Conservation (phyloP, 2,329 filamentous ascomycete species). For the Penicillium olsonii region DNA sequence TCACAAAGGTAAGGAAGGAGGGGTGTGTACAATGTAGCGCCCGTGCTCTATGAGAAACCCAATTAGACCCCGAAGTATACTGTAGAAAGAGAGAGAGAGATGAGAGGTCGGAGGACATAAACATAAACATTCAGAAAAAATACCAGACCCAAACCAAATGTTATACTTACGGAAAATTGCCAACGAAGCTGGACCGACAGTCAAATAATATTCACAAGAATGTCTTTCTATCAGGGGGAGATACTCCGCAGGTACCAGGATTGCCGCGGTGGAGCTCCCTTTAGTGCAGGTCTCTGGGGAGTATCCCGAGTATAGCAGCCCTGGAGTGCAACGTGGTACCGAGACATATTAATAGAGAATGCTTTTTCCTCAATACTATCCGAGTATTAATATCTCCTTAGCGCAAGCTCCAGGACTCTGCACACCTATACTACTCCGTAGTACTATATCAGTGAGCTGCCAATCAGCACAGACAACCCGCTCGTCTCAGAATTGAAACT, state of each 20-base stretch:
- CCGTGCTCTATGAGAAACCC: background rate
- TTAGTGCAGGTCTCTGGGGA: conserved; percentile 1
- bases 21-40: conserved; percentile 2
- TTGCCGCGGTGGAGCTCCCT: conserved; percentile 6
- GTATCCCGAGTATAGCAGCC: background rate
- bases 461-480: conserved; percentile 6
- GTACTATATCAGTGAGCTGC: too few species aligned
- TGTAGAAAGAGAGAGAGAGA: background rate
- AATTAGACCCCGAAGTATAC: conserved; percentile 2
- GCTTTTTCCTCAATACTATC: background rate
- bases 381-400: background rate
- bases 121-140: background rate
- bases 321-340: background rate
- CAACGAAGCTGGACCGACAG: conserved; percentile 13
- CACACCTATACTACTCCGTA: too few species aligned
- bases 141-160: background rate
- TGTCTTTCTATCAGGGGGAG: conserved; percentile 3
- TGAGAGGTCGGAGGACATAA: background rate
- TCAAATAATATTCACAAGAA: conserved; percentile 3
- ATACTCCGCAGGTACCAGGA: conserved; percentile 14
- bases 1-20: conserved; percentile 8
- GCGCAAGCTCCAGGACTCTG: too few species aligned
- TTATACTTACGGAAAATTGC: background rate
- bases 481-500: conserved; percentile 25
- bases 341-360: background rate